Evolutionary conservation across 805 yeast genomes (phyloP), one percentile per base, ranked within the genome.

Genomic region (Spencermartinsiella europaea): DNA sequence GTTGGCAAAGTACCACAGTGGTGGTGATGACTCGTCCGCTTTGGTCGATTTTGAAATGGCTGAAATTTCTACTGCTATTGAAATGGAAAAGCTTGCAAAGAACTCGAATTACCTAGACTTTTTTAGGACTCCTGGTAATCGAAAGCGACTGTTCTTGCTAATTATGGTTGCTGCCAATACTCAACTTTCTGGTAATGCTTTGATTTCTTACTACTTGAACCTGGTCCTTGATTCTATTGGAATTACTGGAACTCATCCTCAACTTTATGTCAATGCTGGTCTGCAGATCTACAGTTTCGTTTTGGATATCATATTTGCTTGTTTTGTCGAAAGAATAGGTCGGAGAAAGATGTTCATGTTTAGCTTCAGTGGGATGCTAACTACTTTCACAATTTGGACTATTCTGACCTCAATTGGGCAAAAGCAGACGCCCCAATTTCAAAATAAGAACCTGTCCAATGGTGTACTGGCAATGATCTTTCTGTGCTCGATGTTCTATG

Each of bases 321-420:
- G 31, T 3, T 36, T 17, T 12, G 68, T 81, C 59, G 88, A 81
- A 59, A 63, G 64, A 33, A 58, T 77, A 55, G 91, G 91, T 54
- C 78, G 91, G 65, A 75, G 87, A 64, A 67, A 74, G 40, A 63
- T 79, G 31, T 69, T 83, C 64, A 59, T 82, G 47, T 62, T 64
- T 48, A 89, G 89, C 50, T 77, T 85, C 25, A 64, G 72, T 28
- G 77, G 79, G 48, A 81, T 82, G 85, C 40, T 45, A 21, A 21
- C 40, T 2, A 25, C 34, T 3, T 41, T 45, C 20, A 37, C 34
- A 40, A 15, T 25, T 25, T 36, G 49, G 51, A 16, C 38, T 31
- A 44, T 12, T 33, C 42, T 39, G 42, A 33, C 21, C 34, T 39
- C 7, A 25, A 39, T 21, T 33, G 22, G n/a, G 42, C 22, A 25